These are phyloP conservation scores for Lipomyces japonicus DNA, from an alignment of 805 yeast species.

Conservation along the genomic window DNA sequence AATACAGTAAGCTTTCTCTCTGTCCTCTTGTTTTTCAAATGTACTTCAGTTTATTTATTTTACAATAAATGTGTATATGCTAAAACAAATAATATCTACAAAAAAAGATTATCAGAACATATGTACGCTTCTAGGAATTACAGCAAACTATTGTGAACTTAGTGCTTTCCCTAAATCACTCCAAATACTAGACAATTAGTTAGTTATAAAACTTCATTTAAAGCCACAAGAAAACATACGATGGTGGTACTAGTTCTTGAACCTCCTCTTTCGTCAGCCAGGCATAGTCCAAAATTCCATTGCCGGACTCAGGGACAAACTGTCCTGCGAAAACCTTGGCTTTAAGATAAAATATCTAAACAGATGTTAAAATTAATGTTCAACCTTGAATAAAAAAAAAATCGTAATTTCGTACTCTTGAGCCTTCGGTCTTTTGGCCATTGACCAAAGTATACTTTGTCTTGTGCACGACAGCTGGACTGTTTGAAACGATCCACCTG, in stretches of 20 bases:
- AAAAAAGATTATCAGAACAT: too few species aligned
- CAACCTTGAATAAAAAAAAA: not conserved
- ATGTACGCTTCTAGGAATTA: too few species aligned
- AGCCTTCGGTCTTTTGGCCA: conserved; percentile 3
- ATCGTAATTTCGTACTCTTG: conserved; percentile 21
- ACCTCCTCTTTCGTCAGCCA: conserved; percentile 88
- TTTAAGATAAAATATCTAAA: conserved; percentile 70
- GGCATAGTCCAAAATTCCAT: conserved; percentile 50
- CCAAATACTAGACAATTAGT: too few species aligned
- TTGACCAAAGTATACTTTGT: conserved; percentile 36
- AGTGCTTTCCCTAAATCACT: too few species aligned
- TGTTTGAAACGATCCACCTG: conserved; percentile 86
- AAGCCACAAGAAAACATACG: conserved; percentile 46
- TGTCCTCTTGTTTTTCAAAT: too few species aligned
- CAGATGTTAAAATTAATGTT: conserved; percentile 1
- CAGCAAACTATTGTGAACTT: too few species aligned
- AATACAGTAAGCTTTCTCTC: too few species aligned
- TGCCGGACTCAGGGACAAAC: conserved; percentile 48
- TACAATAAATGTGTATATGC: too few species aligned
- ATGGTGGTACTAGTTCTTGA: conserved; percentile 46
- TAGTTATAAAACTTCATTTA: too few species aligned
- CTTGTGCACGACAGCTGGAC: conserved; percentile 71
- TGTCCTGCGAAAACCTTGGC: conserved; percentile 85
- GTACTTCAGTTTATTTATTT: too few species aligned
- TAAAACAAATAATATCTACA: too few species aligned